Conservation (phyloP, 768 basidiomycete genomes). For the Leucocoprinus birnbaumii region DNA sequence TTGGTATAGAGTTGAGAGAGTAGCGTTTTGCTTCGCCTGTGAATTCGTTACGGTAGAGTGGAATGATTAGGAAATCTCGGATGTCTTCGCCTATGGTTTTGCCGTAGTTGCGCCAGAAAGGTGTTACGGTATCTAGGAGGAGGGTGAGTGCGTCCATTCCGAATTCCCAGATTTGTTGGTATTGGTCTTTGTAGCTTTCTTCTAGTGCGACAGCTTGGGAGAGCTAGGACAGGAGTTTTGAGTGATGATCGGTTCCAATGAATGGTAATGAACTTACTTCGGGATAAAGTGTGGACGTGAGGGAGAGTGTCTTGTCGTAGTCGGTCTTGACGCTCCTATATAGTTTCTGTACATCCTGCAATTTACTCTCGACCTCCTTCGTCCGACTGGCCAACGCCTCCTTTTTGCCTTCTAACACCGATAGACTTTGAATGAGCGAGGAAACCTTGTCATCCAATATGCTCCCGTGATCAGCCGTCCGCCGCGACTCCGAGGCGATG, state of each 20-base stretch:
- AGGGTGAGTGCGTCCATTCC: conserved; percentile 78
- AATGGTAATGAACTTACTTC: conserved; percentile 43
- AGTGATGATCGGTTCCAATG: not conserved
- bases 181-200: conserved; percentile 77
- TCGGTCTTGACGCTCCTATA: conserved; percentile 58
- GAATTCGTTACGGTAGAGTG: conserved; percentile 81
- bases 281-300: conserved; percentile 76
- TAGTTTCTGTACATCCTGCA: conserved; percentile 50
- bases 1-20: conserved; percentile 52
- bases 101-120: conserved; percentile 80
- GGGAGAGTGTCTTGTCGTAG: conserved; percentile 62
- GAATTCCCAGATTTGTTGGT: conserved; percentile 79
- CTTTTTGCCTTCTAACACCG: conserved; percentile 46
- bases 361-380: conserved; percentile 42
- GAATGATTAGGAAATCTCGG: conserved; percentile 78
- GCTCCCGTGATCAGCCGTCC: conserved; percentile 27
- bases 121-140: conserved; percentile 71
- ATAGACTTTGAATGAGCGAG: conserved; percentile 45
- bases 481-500: conserved; percentile 25
- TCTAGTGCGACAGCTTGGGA: conserved; percentile 69
- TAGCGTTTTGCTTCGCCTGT: conserved; percentile 75
- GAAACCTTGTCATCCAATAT: conserved; percentile 55
- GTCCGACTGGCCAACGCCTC: conserved; percentile 43
- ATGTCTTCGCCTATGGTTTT: conserved; percentile 80
- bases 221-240: conserved; percentile 38